phyloP scores from a whole-genome alignment of 202 grass and related monocot species.

The Hordeum pubiflorum region DNA sequence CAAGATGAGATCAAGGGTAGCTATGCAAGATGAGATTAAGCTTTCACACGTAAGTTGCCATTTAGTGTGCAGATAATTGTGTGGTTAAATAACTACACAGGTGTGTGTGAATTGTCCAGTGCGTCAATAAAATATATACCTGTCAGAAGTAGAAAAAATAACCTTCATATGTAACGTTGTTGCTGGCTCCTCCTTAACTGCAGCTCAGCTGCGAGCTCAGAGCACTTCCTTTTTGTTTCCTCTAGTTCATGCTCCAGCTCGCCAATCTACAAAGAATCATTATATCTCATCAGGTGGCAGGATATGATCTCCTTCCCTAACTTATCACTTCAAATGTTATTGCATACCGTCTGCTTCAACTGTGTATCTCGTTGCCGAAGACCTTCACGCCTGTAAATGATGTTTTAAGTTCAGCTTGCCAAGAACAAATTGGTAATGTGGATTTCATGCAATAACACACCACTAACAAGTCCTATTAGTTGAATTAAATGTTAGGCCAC shows the following conservation, averaged over 20 bases:
- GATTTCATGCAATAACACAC: background rate
- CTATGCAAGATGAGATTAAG: background rate
- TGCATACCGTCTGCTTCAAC: conserved; percentile 57
- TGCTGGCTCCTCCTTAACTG: conserved; percentile 23
- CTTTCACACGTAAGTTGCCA: background rate
- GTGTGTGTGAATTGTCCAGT: background rate
- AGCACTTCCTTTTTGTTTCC: conserved; percentile 64
- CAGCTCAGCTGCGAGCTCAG: conserved; percentile 45
- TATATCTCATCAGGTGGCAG: background rate
- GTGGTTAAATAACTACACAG: background rate
- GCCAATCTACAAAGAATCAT: conserved; percentile 45
- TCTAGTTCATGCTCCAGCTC: conserved; percentile 65
- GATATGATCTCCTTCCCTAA: background rate
- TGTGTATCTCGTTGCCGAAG: conserved; percentile 49
- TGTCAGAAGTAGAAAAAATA: conserved; percentile 1
- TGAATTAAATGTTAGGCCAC: background rate
- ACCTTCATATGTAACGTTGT: conserved; percentile 32
- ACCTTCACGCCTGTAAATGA: conserved; percentile 61
- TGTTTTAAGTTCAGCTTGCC: conserved; percentile 7
- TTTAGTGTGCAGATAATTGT: background rate
- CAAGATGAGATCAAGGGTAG: background rate
- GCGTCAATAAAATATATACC: background rate
- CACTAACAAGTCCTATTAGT: background rate
- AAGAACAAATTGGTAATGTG: background rate
- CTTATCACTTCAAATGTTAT: background rate